Base-by-base conservation (phyloP, 345 rosid genomes). In the Citrus australasica region DNA sequence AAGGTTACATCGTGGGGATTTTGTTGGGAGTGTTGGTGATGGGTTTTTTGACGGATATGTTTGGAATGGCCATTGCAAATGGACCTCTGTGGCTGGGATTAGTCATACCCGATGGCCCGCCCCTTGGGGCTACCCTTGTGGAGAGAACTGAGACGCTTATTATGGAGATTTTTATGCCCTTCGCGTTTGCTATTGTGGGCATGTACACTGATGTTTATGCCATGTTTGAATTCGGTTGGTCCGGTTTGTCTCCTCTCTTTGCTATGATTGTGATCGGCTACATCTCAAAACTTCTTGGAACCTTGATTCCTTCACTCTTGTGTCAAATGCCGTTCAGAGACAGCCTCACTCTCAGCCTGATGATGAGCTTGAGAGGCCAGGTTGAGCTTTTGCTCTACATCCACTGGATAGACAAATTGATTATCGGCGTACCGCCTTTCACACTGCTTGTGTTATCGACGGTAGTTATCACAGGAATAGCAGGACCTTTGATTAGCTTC, bases 61-160 rank as follows among this genome's bases (percentile, higher is more conserved):
- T 94, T 5, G 98, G 97, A 28, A 27, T 92, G 22, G 85, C 88
- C 10, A 82, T 90, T 59, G 93, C 82, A 0, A 86, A 80, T 8
- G 97, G 98, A 38, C 89, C 94, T 4, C 37, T 89, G 21, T 91
- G 87, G 90, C 65, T 89, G 4, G 97, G 98, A 40, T 79, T 91
- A 14, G 60, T 86, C 13, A 87, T 87, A 1, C 98, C 95, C 5
- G 93, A 88, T 3, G 95, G 95, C 6, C 91, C 95, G 0, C 98
- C 94, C 0, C 67, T 94, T 24, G 88, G 95, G 13, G 79, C 92
- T 0, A 83, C 92, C 0, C 65, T 92, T 22, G 87, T 85, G 64
- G 86, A 89, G 75, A 83, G 88, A 64, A 83, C 85, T 17, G 95
- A 86, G 87, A 89, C 92, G 0, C 53, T 94, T 2, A 37, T 92